A percentile compares a stretch with the other conserved stretches of the same genome.
Evolutionary conservation across 768 basidiomycete species (phyloP).

Genomic region (Lactarius sanguifluus): DNA sequence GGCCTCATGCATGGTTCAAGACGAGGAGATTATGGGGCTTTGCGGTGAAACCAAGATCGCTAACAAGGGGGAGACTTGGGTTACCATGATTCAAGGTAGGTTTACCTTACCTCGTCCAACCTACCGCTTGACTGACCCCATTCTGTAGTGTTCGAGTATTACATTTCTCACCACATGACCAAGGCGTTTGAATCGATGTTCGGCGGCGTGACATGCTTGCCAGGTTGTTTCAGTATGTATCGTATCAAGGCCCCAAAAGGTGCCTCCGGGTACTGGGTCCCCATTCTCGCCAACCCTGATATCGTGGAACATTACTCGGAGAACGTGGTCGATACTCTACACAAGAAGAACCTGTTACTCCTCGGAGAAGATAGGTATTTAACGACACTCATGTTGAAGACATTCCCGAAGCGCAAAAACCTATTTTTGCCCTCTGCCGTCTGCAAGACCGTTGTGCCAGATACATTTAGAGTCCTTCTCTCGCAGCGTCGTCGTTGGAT

Average conservation of each 20-base stretch:
- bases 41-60: slow-evolving; percentile 99
- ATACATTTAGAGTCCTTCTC: slow-evolving; percentile 89
- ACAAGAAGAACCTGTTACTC: slow-evolving; percentile 97
- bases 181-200: slow-evolving; percentile 99
- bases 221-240: slow-evolving; percentile 99
- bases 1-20: slow-evolving; percentile 95
- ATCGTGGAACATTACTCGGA: slow-evolving; percentile 99
- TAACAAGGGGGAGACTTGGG: slow-evolving; percentile 97
- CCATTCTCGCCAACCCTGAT: slow-evolving; percentile 96
- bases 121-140: background rate
- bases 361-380: slow-evolving; percentile 99
- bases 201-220: slow-evolving; percentile 98
- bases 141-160: slow-evolving; percentile 92
- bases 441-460: slow-evolving; percentile 98
- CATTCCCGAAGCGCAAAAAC: slow-evolving; percentile 99
- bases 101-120: background rate
- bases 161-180: slow-evolving; percentile 98
- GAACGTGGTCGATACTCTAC: slow-evolving; percentile 97
- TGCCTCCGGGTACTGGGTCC: slow-evolving; percentile 94
- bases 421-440: slow-evolving; percentile 98
- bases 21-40: slow-evolving; percentile 97
- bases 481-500: slow-evolving; percentile 99
- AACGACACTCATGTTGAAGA: slow-evolving; percentile 96
- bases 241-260: slow-evolving; percentile 99
- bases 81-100: slow-evolving; percentile 98